phyloP scores from a whole-genome alignment of 805 yeast genomes.

The Candida vartiovaarae region DNA sequence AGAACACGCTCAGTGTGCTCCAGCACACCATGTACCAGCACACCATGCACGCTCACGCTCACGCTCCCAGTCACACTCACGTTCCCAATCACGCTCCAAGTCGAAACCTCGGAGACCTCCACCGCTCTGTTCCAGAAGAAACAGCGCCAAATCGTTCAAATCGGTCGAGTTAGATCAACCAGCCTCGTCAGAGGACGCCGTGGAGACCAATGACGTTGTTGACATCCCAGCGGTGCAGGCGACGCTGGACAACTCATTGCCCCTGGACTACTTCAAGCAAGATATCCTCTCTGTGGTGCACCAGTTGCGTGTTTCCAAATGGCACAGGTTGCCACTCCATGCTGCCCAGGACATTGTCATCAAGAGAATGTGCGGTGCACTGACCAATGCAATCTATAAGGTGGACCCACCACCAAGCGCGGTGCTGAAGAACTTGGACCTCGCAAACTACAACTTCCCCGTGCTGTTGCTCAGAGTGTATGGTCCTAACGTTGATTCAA shows the following conservation, averaged over 20 bases:
- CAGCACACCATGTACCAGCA: neutral
- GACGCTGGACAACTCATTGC: conserved; percentile 67
- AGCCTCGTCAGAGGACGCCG: too few species aligned
- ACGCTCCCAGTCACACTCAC: neutral
- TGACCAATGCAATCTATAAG: conserved; percentile 84
- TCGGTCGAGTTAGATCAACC: conserved; percentile 3
- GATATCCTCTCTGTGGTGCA: conserved; percentile 65
- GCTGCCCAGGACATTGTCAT: conserved; percentile 41
- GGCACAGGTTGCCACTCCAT: conserved; percentile 46
- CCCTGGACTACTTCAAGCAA: conserved; percentile 76
- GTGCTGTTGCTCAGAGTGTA: conserved; percentile 71
- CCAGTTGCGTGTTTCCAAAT: conserved; percentile 61
- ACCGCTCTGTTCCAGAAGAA: conserved; percentile 9
- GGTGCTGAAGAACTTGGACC: conserved; percentile 27
- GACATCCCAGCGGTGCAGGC: conserved; percentile 46
- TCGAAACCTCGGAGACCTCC: conserved; percentile 17
- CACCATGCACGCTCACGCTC: neutral
- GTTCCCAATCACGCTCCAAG: conserved; percentile 14
- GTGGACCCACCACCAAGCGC: conserved; percentile 47
- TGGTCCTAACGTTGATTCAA: conserved; percentile 79
- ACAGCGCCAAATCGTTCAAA: conserved; percentile 8
- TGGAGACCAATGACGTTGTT: conserved; percentile 1
- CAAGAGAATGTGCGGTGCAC: conserved; percentile 79
- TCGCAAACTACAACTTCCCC: conserved; percentile 40
- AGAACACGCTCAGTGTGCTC: neutral